Evolutionary conservation across 2,329 filamentous ascomycete genomes (phyloP).

Genomic region (Penicillium sp.): DNA sequence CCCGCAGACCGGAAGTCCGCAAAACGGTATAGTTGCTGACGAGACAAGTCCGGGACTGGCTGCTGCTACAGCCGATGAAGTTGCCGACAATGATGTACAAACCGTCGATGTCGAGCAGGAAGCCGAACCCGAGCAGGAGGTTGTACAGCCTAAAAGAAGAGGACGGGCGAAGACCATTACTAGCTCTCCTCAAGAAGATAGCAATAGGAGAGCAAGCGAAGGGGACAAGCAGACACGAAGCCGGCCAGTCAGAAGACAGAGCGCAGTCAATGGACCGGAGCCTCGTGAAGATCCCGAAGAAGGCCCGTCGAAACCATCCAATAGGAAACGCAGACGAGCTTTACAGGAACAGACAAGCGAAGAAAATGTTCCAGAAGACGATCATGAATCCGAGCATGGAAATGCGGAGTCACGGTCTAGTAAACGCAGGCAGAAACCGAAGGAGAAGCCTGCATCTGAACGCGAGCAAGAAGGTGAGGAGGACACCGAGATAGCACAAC

Average conservation of each 20-base stretch:
- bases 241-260: not conserved
- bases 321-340: not conserved
- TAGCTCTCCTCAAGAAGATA: not conserved
- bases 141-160: not conserved
- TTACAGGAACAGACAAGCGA: not conserved
- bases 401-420: not conserved
- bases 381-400: not conserved
- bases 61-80: not conserved
- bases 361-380: not conserved
- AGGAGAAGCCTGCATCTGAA: not conserved
- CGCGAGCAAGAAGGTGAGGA: not conserved
- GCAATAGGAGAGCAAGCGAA: not conserved
- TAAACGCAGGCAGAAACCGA: not conserved
- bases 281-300: not conserved
- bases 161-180: slow-evolving; percentile 1
- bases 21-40: not conserved
- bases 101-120: not conserved
- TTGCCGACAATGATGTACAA: not conserved
- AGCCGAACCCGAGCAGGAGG: not conserved
- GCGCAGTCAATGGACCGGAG: not conserved
- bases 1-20: not conserved
- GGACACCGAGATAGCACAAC: not conserved
- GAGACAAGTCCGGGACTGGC: not conserved
- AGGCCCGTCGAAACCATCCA: not conserved
- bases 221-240: not conserved